Percentiles rank a stretch among this genome's conserved stretches.
Conservation (phyloP, 1,284 basidiomycete genomes). For the Grifola frondosa region DNA sequence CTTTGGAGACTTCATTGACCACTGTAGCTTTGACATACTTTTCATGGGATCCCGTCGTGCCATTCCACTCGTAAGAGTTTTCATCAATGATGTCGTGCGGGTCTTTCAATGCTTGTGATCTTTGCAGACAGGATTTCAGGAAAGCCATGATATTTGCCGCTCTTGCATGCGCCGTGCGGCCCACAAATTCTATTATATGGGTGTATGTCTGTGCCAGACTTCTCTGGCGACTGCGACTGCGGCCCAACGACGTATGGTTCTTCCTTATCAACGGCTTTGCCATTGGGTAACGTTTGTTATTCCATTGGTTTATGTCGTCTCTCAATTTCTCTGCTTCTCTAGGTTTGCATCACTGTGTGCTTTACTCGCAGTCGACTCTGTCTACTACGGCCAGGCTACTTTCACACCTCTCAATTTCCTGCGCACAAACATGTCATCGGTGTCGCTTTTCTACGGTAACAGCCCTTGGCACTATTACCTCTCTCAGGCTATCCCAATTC, state of each 20-base stretch:
- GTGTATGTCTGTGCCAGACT: conserved; percentile 60
- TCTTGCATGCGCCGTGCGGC: conserved; percentile 77
- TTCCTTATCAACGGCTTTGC: conserved; percentile 39
- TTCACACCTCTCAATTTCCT: conserved; percentile 85
- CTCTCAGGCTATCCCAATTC: conserved; percentile 81
- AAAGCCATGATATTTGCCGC: conserved; percentile 61
- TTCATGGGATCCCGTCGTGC: conserved; percentile 57
- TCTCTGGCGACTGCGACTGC: conserved; percentile 45
- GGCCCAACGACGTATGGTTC: conserved; percentile 28
- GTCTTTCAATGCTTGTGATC: background rate
- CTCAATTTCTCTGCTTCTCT: background rate
- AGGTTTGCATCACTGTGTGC: conserved; percentile 40
- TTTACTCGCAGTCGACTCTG: conserved; percentile 58
- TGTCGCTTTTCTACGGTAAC: conserved; percentile 94
- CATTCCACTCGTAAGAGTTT: conserved; percentile 22
- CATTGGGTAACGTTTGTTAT: conserved; percentile 43
- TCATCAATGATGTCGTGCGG: background rate
- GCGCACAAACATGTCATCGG: conserved; percentile 72
- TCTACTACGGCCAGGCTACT: conserved; percentile 67
- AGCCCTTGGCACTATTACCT: conserved; percentile 90
- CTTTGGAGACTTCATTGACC: conserved; percentile 86
- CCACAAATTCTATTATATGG: conserved; percentile 90
- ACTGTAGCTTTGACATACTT: conserved; percentile 79
- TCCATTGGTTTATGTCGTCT: background rate
- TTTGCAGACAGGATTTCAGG: conserved; percentile 30